These are phyloP conservation scores for Boletus bicolor DNA, from an alignment of 768 basidiomycete species.

Conservation along the genomic window DNA sequence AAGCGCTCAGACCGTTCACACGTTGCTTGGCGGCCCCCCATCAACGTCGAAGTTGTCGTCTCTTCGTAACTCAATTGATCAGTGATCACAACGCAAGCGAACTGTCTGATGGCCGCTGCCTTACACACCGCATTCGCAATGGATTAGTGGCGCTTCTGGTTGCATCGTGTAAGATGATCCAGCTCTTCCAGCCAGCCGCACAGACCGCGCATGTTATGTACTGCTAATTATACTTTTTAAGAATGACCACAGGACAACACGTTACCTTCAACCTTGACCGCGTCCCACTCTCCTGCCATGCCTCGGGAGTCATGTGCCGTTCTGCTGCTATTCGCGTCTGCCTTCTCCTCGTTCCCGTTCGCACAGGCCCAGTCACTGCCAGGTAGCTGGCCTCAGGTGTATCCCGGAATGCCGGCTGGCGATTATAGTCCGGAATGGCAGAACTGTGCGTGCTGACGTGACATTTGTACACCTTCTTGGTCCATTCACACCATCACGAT, in stretches of 20 bases:
- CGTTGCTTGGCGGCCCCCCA: neutral
- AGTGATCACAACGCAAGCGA: neutral
- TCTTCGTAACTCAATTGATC: neutral
- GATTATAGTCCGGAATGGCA: constrained; percentile 61
- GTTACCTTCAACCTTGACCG: too few relatives aligned
- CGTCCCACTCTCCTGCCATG: neutral
- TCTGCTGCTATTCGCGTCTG: neutral
- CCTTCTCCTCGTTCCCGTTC: neutral
- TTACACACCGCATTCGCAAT: neutral
- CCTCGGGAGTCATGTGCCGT: neutral
- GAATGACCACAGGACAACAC: neutral
- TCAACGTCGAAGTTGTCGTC: constrained; percentile 1
- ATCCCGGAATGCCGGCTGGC: constrained; percentile 41
- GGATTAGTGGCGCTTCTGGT: neutral
- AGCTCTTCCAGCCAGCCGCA: neutral
- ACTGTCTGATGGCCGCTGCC: neutral
- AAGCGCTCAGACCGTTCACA: constrained; percentile 1
- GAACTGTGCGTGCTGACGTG: constrained; percentile 40
- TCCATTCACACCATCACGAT: neutral
- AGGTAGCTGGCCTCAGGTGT: constrained; percentile 35
- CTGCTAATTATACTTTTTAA: neutral
- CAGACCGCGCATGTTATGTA: neutral
- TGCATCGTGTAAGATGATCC: neutral
- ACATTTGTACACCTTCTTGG: neutral
- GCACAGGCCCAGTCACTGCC: neutral